phyloP scores from a whole-genome alignment of 352 stramenopile species.

The Phytopythium cucurbitacearum region DNA sequence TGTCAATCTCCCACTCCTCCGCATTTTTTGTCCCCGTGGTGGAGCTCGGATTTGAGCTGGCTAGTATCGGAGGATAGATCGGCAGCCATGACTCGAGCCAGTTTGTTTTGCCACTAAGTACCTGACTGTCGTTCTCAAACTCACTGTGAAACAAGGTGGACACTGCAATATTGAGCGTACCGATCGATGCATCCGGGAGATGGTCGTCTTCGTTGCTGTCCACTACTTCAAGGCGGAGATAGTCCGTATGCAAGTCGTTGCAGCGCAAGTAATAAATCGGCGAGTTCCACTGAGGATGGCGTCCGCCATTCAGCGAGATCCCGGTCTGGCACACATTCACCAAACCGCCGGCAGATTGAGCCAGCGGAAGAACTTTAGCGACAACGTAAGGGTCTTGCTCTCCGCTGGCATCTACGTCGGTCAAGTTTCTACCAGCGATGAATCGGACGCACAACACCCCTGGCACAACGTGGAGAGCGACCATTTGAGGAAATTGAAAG shows the following conservation, averaged over 20 bases:
- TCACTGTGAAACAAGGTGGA: slow-evolving; percentile 23
- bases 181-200: slow-evolving; percentile 39
- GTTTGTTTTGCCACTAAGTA: slow-evolving; percentile 11
- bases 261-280: slow-evolving; percentile 23
- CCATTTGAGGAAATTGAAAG: no score
- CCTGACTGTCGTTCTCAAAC: background rate
- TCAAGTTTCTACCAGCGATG: slow-evolving; percentile 37
- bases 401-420: slow-evolving; percentile 38
- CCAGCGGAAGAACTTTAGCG: slow-evolving; percentile 15
- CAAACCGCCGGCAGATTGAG: background rate
- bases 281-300: slow-evolving; percentile 50
- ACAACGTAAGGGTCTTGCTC: slow-evolving; percentile 52
- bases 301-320: slow-evolving; percentile 41
- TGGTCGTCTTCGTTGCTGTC: slow-evolving; percentile 61
- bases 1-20: slow-evolving; percentile 2
- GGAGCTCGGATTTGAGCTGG: no score
- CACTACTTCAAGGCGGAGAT: slow-evolving; percentile 37
- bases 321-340: slow-evolving; percentile 24
- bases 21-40: background rate
- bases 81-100: slow-evolving; percentile 49
- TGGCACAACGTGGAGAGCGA: slow-evolving; percentile 2
- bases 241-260: slow-evolving; percentile 26
- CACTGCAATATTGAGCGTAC: slow-evolving; percentile 21
- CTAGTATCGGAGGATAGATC: slow-evolving; percentile 17
- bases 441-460: slow-evolving; percentile 39